Evolutionary conservation across 2,329 filamentous ascomycete species (phyloP), one percentile per base, ranked within the genome.

Genomic region (Escovopsis sp.): DNA sequence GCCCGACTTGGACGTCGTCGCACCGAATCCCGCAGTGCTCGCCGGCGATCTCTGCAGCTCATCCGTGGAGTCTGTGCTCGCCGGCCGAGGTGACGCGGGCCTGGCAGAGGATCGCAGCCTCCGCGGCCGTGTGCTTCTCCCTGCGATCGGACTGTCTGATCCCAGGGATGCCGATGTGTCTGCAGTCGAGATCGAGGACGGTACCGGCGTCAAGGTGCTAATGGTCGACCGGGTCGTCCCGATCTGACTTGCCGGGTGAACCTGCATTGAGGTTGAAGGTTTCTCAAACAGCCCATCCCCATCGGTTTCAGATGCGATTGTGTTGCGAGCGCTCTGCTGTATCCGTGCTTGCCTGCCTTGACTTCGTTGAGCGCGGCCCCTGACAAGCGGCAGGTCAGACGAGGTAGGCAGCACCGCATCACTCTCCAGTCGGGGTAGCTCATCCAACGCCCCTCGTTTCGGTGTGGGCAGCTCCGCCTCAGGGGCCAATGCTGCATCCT

Each of bases 41-140:
- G 58, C 50, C 1, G 64, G 58, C 0, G 69, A 68, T 12, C 54
- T 53, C 6, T 65, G 60, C 11, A 73, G 51, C 47, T 74, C 70
- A 48, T 74, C 70, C 0, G 68, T 64, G 11, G 70, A 73, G 12
- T 63, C 56, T 0, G 64, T 67, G 26, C 59, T 61, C 12, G 47
- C 36, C 11, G 48, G 47, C 26, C 56, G 57, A 35, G 56, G 56
- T 15, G 58, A 58, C 15, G 48, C 53, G 4, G 55, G 54, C 12
- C 48, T 55, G 2, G 47, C 41, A n/a, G 42, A 46, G 9, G 41
- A 43, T 40, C 42, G 48, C 11, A 41, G 15, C 6, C 47, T 47
- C 36, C 48, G 49, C 36, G 49, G 52, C 8, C 47, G 50, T 23
- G 45, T 45, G 32, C 42, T 46, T 40, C 47, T 49, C 7, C 44